Conservation (phyloP, 139 green algal species). For the Pedinophyceae sp. region DNA sequence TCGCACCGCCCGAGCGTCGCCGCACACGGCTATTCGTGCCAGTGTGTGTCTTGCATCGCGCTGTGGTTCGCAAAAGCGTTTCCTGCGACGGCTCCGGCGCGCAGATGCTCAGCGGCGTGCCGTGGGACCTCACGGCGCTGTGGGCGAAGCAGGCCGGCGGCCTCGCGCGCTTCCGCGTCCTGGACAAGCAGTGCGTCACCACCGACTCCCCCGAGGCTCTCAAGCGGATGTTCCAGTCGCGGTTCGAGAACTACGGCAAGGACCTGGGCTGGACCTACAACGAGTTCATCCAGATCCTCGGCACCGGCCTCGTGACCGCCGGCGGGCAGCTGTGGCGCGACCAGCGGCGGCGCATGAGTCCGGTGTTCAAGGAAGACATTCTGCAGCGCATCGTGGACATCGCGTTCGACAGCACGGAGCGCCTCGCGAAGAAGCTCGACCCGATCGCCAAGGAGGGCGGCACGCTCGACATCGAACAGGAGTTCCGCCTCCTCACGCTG, state of each 20-base stretch:
- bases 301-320: conserved; percentile 77
- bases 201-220: conserved; percentile 42
- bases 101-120: neutral
- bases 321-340: conserved; percentile 76
- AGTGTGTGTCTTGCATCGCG: conserved; percentile 5
- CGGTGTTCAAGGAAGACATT: conserved; percentile 72
- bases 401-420: conserved; percentile 41
- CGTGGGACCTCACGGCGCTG: neutral
- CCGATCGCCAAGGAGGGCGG: conserved; percentile 3
- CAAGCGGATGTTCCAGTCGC: conserved; percentile 67
- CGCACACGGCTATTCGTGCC: neutral
- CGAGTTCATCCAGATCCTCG: conserved; percentile 81
- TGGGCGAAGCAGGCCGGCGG: neutral
- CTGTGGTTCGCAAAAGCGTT: neutral
- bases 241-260: conserved; percentile 60
- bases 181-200: conserved; percentile 40
- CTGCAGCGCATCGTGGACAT: conserved; percentile 61
- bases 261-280: conserved; percentile 66
- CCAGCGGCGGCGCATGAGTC: conserved; percentile 70
- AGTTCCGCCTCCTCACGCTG: conserved; percentile 79
- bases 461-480: conserved; percentile 64
- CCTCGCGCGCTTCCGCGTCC: conserved; percentile 43
- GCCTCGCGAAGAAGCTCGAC: conserved; percentile 58
- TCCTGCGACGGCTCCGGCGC: neutral
- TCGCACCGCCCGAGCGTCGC: conserved; percentile 51